phyloP scores from a whole-genome alignment of 2,329 filamentous ascomycete species.

The Coniochaeta hoffmannii region DNA sequence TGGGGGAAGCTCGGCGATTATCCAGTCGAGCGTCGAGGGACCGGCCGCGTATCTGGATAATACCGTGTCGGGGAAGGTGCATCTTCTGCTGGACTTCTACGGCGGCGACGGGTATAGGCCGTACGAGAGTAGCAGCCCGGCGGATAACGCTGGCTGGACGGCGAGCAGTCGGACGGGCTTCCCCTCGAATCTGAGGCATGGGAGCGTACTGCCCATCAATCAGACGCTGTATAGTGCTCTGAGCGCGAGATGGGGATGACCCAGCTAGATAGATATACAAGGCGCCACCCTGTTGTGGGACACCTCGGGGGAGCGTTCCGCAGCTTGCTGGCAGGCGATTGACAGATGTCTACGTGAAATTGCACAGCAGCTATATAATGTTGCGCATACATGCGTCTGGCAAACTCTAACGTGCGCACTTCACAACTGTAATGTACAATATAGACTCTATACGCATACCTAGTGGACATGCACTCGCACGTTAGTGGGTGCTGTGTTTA shows the following conservation, averaged over 20 bases:
- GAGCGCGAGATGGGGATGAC: constrained; percentile 24
- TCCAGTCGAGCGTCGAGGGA: constrained; percentile 34
- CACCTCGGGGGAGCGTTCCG: too few relatives aligned
- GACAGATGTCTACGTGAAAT: neutral
- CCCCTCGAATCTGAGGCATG: constrained; percentile 42
- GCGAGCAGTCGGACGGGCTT: constrained; percentile 33
- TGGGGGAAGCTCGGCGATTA: constrained; percentile 32
- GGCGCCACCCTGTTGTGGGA: too few relatives aligned
- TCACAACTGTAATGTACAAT: too few relatives aligned
- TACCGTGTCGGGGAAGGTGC: constrained; percentile 26
- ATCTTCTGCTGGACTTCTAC: constrained; percentile 43
- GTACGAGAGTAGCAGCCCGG: constrained; percentile 35
- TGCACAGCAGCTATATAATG: neutral
- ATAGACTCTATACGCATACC: too few relatives aligned
- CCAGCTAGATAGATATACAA: too few relatives aligned
- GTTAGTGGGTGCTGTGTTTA: neutral
- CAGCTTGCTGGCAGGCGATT: neutral
- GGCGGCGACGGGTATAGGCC: constrained; percentile 40
- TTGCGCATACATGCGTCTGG: neutral
- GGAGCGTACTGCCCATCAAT: constrained; percentile 40
- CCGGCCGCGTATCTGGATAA: constrained; percentile 38
- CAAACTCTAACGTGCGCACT: too few relatives aligned
- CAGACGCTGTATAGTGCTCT: constrained; percentile 33
- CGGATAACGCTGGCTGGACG: constrained; percentile 35
- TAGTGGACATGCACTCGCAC: too few relatives aligned